Evolutionary conservation across 352 stramenopile genomes (phyloP).

Genomic region (Hyaloperonospora brassicae): DNA sequence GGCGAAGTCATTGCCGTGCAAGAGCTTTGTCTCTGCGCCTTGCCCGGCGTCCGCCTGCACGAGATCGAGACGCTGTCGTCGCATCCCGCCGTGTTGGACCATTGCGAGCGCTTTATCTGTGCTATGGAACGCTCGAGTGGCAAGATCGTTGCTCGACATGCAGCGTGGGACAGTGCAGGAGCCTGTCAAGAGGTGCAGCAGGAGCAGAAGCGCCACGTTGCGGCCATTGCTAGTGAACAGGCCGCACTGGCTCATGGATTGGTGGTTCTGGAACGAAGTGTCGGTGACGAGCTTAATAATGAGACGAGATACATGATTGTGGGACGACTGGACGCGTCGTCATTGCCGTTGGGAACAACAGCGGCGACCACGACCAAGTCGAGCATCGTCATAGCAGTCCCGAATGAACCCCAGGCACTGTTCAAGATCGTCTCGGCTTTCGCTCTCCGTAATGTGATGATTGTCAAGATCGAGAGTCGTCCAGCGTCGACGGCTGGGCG

Average conservation of each 20-base stretch:
- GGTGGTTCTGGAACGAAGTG: constrained; percentile 41
- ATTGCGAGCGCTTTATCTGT: constrained; percentile 59
- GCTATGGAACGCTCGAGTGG: constrained; percentile 47
- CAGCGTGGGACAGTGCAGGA: constrained; percentile 56
- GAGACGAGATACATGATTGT: constrained; percentile 73
- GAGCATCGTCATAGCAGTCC: constrained; percentile 60
- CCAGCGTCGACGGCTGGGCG: constrained; percentile 49
- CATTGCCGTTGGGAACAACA: constrained; percentile 29
- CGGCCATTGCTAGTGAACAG: constrained; percentile 60
- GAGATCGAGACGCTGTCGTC: constrained; percentile 53
- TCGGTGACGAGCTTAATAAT: constrained; percentile 61
- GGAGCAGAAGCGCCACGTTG: constrained; percentile 36
- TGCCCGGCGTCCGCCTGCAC: constrained; percentile 29
- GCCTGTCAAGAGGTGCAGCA: constrained; percentile 61
- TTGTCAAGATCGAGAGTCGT: constrained; percentile 80
- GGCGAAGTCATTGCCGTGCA: constrained; percentile 61
- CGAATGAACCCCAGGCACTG: constrained; percentile 59
- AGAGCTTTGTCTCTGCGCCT: constrained; percentile 51
- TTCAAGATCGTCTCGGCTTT: constrained; percentile 78
- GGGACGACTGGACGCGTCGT: constrained; percentile 35
- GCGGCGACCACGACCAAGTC: constrained; percentile 38
- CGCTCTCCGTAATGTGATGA: constrained; percentile 64
- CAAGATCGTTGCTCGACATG: constrained; percentile 52
- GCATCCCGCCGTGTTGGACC: constrained; percentile 54
- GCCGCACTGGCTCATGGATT: constrained; percentile 46